A percentile compares a stretch with the other conserved stretches of the same genome.
These are phyloP conservation scores for Barnettozyma populi DNA, from an alignment of 805 yeast species.

Conservation along the genomic window DNA sequence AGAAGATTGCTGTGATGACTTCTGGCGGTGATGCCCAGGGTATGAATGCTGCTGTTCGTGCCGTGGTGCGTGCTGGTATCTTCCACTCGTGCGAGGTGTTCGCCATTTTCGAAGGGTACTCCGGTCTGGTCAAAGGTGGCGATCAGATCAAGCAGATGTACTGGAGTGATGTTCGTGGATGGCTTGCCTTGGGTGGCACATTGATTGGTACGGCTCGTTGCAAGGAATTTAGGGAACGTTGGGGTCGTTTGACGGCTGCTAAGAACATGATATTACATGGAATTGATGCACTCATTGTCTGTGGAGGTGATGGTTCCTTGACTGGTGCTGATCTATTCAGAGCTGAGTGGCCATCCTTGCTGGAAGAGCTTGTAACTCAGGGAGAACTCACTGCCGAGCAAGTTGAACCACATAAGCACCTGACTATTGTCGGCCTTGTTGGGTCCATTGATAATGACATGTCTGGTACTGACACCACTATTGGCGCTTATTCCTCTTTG, in stretches of 20 bases:
- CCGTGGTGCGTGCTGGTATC: constrained; percentile 91
- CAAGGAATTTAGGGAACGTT: constrained; percentile 74
- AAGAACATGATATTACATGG: constrained; percentile 80
- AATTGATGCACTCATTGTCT: constrained; percentile 89
- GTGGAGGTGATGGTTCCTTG: constrained; percentile 98
- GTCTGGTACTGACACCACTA: constrained; percentile 94
- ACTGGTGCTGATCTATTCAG: constrained; percentile 97
- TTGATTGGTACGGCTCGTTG: constrained; percentile 95
- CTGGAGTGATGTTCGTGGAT: constrained; percentile 96
- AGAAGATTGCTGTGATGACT: constrained; percentile 89
- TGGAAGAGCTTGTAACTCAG: constrained; percentile 59
- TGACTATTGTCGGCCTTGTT: constrained; percentile 89
- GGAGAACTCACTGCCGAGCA: constrained; percentile 54
- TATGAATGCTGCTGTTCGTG: constrained; percentile 94
- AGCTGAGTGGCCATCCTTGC: constrained; percentile 87
- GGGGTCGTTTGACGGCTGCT: constrained; percentile 81
- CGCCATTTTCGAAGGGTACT: constrained; percentile 92
- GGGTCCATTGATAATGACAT: constrained; percentile 98
- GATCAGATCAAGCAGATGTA: constrained; percentile 66
- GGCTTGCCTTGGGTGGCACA: constrained; percentile 90
- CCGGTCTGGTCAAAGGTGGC: constrained; percentile 89
- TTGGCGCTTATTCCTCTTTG: constrained; percentile 92
- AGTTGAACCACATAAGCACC: constrained; percentile 55
- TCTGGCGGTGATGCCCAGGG: constrained; percentile 99
- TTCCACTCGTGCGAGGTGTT: constrained; percentile 82